phyloP scores from a whole-genome alignment of 1,139 yeast genomes.

The Spathaspora sp. region DNA sequence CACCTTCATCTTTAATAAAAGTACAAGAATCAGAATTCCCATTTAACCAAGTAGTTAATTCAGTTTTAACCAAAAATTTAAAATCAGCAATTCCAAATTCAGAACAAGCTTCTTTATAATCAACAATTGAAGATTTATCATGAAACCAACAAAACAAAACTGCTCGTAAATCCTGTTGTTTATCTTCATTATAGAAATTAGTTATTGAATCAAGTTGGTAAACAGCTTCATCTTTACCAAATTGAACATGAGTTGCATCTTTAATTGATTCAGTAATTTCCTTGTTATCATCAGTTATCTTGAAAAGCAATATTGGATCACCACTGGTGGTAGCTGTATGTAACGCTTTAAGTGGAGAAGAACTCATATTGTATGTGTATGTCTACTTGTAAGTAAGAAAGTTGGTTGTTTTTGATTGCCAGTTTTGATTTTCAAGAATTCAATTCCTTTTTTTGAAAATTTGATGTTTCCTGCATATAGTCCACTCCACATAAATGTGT shows the following conservation, averaged over 20 bases:
- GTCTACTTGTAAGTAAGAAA: not conserved
- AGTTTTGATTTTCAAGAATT: too few relatives aligned
- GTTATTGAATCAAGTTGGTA: slow-evolving; percentile 48
- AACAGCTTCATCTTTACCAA: slow-evolving; percentile 22
- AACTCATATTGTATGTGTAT: slow-evolving; percentile 2
- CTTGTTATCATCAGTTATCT: slow-evolving; percentile 15
- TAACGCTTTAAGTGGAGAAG: slow-evolving; percentile 17
- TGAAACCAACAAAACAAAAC: slow-evolving; percentile 81
- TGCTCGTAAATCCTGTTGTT: slow-evolving; percentile 53
- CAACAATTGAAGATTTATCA: slow-evolving; percentile 75
- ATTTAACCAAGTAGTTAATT: slow-evolving; percentile 75
- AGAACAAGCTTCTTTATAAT: slow-evolving; percentile 75
- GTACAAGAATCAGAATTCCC: slow-evolving; percentile 63
- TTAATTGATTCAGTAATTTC: slow-evolving; percentile 24
- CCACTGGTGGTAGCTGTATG: slow-evolving; percentile 26
- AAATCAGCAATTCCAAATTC: slow-evolving; percentile 65
- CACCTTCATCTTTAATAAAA: slow-evolving; percentile 35
- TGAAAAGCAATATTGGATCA: slow-evolving; percentile 25
- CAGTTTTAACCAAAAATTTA: slow-evolving; percentile 84
- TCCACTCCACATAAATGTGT: not conserved
- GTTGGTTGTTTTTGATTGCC: too few relatives aligned
- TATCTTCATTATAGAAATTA: slow-evolving; percentile 55
- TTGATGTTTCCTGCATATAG: slow-evolving; percentile 1
- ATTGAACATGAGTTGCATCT: slow-evolving; percentile 36
- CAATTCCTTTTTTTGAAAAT: too few relatives aligned